phyloP scores from a whole-genome alignment of 2,329 filamentous ascomycete species.

The Paramyrothecium roridum region DNA sequence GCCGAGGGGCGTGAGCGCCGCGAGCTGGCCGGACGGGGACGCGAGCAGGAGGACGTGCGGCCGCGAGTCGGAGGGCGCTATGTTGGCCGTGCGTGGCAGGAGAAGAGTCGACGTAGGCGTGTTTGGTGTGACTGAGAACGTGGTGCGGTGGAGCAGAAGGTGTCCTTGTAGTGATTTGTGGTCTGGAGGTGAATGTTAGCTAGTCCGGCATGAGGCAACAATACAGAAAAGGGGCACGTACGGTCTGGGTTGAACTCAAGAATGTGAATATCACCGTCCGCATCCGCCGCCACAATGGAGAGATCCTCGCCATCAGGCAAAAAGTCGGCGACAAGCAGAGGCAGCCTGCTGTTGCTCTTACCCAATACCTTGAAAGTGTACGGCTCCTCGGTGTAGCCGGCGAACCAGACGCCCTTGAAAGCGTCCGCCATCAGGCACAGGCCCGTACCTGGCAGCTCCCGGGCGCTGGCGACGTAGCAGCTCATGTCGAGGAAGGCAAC shows the following conservation, averaged over 20 bases:
- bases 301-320: constrained; percentile 81
- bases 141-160: constrained; percentile 79
- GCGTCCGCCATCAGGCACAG: constrained; percentile 86
- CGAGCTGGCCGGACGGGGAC: constrained; percentile 73
- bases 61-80: constrained; percentile 20
- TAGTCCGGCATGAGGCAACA: background rate
- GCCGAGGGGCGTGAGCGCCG: constrained; percentile 71
- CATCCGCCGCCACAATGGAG: constrained; percentile 78
- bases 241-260: constrained; percentile 94
- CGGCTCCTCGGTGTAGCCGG: constrained; percentile 93
- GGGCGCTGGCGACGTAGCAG: constrained; percentile 84
- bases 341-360: constrained; percentile 75
- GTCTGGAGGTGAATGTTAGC: constrained; percentile 52
- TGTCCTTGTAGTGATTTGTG: constrained; percentile 90
- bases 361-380: constrained; percentile 94
- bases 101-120: constrained; percentile 72
- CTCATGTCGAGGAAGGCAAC: constrained; percentile 98
- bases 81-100: constrained; percentile 60
- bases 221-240: constrained; percentile 37
- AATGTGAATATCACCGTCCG: constrained; percentile 81
- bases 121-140: constrained; percentile 82
- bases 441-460: constrained; percentile 78
- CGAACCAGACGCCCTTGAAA: constrained; percentile 93
- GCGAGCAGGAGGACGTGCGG: constrained; percentile 61
- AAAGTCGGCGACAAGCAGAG: constrained; percentile 81